A percentile compares a stretch with the other conserved stretches of the same genome.
Conservation (phyloP, 106 monocot genomes). For the Dioscorea zingiberensis region DNA sequence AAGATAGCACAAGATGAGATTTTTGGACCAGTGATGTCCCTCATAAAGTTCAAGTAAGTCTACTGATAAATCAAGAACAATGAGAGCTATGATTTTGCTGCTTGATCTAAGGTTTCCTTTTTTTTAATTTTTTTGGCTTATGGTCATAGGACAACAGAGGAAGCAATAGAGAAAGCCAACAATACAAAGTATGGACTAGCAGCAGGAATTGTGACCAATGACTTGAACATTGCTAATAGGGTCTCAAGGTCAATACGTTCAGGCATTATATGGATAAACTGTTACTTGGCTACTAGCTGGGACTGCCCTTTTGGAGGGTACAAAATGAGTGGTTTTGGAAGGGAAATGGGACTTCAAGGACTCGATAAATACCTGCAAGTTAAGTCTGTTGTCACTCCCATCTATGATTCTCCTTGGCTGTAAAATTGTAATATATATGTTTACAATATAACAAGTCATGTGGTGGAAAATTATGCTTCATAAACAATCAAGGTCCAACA, state of each 20-base stretch:
- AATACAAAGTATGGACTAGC: too few relatives aligned
- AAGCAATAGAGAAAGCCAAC: too few relatives aligned
- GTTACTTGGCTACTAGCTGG: slow-evolving; percentile 49
- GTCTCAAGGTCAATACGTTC: slow-evolving; percentile 62
- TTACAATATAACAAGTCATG: too few relatives aligned
- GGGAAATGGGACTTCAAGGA: slow-evolving; percentile 37
- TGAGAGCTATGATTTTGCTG: too few relatives aligned
- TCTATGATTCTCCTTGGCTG: slow-evolving; percentile 30
- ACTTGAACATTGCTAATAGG: slow-evolving; percentile 51
- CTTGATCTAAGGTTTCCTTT: not conserved
- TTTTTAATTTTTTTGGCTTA: not conserved
- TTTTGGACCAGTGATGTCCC: too few relatives aligned
- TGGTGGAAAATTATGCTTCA: too few relatives aligned
- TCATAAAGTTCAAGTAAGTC: slow-evolving; percentile 76
- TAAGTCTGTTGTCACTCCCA: slow-evolving; percentile 53
- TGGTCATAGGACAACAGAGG: slow-evolving; percentile 56
- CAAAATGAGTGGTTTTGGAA: slow-evolving; percentile 76
- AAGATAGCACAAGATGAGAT: too few relatives aligned
- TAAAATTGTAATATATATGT: not conserved
- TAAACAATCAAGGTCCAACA: too few relatives aligned
- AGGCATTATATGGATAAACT: slow-evolving; percentile 58
- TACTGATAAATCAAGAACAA: not conserved
- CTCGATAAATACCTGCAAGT: slow-evolving; percentile 43
- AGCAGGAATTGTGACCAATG: slow-evolving; percentile 67
- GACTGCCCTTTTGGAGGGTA: slow-evolving; percentile 54